Conservation (phyloP, 768 basidiomycete species). For the Plicaturopsis crispa region DNA sequence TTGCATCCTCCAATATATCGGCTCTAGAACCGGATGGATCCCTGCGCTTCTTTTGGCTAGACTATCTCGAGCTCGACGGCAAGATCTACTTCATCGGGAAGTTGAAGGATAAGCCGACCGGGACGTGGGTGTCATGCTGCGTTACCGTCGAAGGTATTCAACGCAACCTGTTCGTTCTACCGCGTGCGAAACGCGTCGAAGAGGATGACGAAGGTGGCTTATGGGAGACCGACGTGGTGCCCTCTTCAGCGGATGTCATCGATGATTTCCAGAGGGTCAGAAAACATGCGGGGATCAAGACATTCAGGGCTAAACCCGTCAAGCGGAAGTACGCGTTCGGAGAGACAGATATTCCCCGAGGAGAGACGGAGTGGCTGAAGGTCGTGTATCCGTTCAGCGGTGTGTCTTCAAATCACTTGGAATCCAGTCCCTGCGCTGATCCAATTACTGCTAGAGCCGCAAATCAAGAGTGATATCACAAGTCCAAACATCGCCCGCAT, state of each 20-base stretch:
- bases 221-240: slow-evolving; percentile 69
- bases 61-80: slow-evolving; percentile 84
- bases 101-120: slow-evolving; percentile 67
- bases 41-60: slow-evolving; percentile 92
- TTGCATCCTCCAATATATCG: slow-evolving; percentile 34
- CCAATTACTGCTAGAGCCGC: slow-evolving; percentile 43
- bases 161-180: slow-evolving; percentile 87
- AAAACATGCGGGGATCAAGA: slow-evolving; percentile 56
- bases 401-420: slow-evolving; percentile 24
- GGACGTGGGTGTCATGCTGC: slow-evolving; percentile 76
- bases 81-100: slow-evolving; percentile 88
- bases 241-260: slow-evolving; percentile 65
- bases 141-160: slow-evolving; percentile 79
- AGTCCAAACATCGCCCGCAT: slow-evolving; percentile 83
- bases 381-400: slow-evolving; percentile 88
- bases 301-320: slow-evolving; percentile 80
- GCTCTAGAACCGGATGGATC: slow-evolving; percentile 81
- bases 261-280: slow-evolving; percentile 78
- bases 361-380: slow-evolving; percentile 84
- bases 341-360: slow-evolving; percentile 70
- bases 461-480: slow-evolving; percentile 61
- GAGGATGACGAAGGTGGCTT: slow-evolving; percentile 50
- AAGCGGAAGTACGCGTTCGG: slow-evolving; percentile 91
- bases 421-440: neutral
- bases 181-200: slow-evolving; percentile 58